Evolutionary conservation across 345 rosid species (phyloP).

Genomic region (Gynandropsis gynandra): DNA sequence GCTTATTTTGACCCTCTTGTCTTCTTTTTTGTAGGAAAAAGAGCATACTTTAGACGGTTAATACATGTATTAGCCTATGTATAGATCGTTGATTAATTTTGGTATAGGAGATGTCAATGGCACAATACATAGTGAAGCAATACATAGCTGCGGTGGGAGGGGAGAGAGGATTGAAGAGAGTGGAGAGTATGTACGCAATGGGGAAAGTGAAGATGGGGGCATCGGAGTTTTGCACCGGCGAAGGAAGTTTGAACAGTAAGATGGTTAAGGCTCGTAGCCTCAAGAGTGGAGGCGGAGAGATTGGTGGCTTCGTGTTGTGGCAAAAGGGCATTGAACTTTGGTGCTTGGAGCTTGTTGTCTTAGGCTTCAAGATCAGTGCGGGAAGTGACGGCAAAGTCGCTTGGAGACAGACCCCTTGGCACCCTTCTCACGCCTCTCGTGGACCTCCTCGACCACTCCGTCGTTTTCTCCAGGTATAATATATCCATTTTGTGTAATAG

Average conservation of each 20-base stretch:
- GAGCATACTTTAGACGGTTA: too few relatives aligned
- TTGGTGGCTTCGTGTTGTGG: constrained; percentile 70
- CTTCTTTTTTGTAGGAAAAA: too few relatives aligned
- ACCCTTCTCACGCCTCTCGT: constrained; percentile 78
- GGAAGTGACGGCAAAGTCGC: constrained; percentile 86
- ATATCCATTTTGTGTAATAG: too few relatives aligned
- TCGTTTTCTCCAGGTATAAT: constrained; percentile 83
- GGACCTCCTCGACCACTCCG: constrained; percentile 86
- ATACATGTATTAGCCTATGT: too few relatives aligned
- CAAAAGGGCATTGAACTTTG: constrained; percentile 69
- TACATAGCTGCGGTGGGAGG: constrained; percentile 91
- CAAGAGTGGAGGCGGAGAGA: constrained; percentile 43
- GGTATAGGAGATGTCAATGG: constrained; percentile 94
- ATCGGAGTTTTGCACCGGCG: constrained; percentile 65
- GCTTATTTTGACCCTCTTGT: too few relatives aligned
- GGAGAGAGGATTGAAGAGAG: constrained; percentile 47
- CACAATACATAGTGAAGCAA: constrained; percentile 85
- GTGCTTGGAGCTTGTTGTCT: constrained; percentile 78
- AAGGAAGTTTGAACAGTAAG: constrained; percentile 41
- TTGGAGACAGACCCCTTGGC: constrained; percentile 96
- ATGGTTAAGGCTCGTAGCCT: constrained; percentile 39
- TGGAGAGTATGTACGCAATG: constrained; percentile 87
- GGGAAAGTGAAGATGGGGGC: constrained; percentile 94
- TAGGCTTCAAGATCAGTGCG: constrained; percentile 78
- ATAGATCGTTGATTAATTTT: too few relatives aligned